A percentile compares a stretch with the other conserved stretches of the same genome.
phyloP scores from a whole-genome alignment of 106 monocot genomes.

The Acorus gramineus region DNA sequence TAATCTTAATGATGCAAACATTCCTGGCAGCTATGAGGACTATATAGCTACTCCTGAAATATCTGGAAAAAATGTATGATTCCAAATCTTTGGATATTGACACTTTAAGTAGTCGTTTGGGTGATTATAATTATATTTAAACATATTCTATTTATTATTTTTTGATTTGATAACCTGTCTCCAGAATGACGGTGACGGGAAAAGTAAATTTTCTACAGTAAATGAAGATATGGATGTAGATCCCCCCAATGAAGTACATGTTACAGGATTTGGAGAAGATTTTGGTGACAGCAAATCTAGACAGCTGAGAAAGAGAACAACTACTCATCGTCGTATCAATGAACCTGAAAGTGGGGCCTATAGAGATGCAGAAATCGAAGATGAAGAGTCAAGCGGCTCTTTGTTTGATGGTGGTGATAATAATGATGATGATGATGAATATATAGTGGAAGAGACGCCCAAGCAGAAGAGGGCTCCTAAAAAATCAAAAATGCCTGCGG shows the following conservation, averaged over 20 bases:
- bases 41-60: too few species aligned
- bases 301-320: conserved; percentile 17
- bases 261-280: conserved; percentile 4
- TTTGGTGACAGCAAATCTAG: conserved; percentile 5
- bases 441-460: conserved; percentile 5
- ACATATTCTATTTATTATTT: neutral
- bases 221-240: neutral
- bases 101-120: too few species aligned
- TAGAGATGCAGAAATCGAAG: neutral
- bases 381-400: conserved; percentile 5
- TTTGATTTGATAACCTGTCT: neutral
- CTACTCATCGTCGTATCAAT: neutral
- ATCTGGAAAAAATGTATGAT: too few species aligned
- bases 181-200: conserved; percentile 2
- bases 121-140: neutral
- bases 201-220: conserved; percentile 1
- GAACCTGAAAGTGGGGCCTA: conserved; percentile 3
- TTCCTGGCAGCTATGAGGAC: too few species aligned
- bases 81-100: too few species aligned
- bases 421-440: conserved; percentile 12
- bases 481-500: conserved; percentile 5
- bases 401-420: conserved; percentile 5
- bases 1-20: too few species aligned
- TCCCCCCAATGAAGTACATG: neutral
- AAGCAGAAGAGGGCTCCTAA: conserved; percentile 7